Base-by-base conservation (phyloP, 129 eudicot genomes). In the Lonicera japonica region DNA sequence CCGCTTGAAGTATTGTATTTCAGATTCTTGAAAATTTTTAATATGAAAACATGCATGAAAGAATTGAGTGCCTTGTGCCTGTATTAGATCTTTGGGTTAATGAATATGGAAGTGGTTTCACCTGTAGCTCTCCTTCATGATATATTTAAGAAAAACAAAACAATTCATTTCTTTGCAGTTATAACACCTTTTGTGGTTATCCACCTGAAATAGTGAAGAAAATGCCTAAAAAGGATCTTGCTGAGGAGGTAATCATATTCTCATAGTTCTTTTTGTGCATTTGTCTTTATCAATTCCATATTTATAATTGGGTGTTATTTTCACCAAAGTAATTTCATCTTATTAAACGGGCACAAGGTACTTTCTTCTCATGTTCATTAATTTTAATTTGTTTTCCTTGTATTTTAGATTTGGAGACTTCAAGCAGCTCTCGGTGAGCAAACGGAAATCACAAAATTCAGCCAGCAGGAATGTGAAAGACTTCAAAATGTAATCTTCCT, bases 351-450 rank as follows among this genome's bases (percentile, higher is more conserved):
- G 43, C 43, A 38, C 43, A 38, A 4, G 43, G 20, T 40, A 47
- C 11, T 47, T 47, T 8, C n/a, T 21, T 69, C 51, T 18, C 39
- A 57, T 25, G 19, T 36, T 8, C 19, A 25, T 13, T 43, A 9
- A 25, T 72, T n/a, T 38, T 10, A 5, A 29, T 24, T 14, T 41
- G 23, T 23, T 21, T 17, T 10, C 51, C 20, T 23, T 53, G 9
- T 54, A 21, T 52, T 56, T 61, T 59, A 88, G 97, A 95, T 91
- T 71, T 91, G 95, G 95, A 84, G 97, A 76, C 95, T 91, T 77
- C 97, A 91, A 84, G 97, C 97, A 56, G 97, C 97, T 54, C 82
- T 91, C 23, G 97, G 97, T 61, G 95, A 91, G 77, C 97, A 91
- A 61, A 77, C 90, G 36, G 97, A 91, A 75, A 91, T 91, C 73